Evolutionary conservation across 2,329 filamentous ascomycete genomes (phyloP), one percentile per base, ranked within the genome.

Genomic region (Alternaria alternata): DNA sequence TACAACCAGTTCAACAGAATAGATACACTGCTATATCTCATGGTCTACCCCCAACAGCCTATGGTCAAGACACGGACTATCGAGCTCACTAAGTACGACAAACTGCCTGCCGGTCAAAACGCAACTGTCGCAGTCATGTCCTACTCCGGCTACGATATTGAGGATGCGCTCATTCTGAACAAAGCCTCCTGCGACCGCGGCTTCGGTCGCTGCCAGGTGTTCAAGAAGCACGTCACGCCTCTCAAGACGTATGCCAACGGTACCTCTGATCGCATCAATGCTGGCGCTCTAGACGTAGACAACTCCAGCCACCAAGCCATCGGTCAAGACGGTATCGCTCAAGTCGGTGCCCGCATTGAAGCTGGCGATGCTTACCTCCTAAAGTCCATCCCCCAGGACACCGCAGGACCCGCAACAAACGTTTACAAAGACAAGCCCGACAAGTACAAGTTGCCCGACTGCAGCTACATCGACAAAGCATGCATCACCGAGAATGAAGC

Each of bases 91-190:
- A 93, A 96, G 70, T 99, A 98, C 75, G 95, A 99, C 80, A 97
- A 97, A 76, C 88, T 99, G 14, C 95, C 95, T 0, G 95, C 95
- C 5, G 95, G 95, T 0, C 95, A 99, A 75, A 98, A 97, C 63
- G 96, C 95, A 5, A 97, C 92, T 1, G 95, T 99, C 26, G 95
- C 96, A 6, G 95, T 99, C 81, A 99, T 99, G 95, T 98, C 94
- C 49, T 99, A 95, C 80, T 98, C 94, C 11, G 95, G 95, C 24
- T 99, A 99, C 80, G 95, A 99, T 88, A 99, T 99, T 69, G 95
- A 99, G 83, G 95, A 99, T 84, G 95, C 95, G 9, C 85, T 99
- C 18, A 94, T 99, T 2, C 79, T 99, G 62, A 99, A 99, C 83
- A 98, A 97, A 82, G 94, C 93, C 9, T 97, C 94, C 0, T 90